A percentile compares a stretch with the other conserved stretches of the same genome.
Evolutionary conservation across 2,329 filamentous ascomycete genomes (phyloP).

Genomic region (Trichoderma atrobrunneum): DNA sequence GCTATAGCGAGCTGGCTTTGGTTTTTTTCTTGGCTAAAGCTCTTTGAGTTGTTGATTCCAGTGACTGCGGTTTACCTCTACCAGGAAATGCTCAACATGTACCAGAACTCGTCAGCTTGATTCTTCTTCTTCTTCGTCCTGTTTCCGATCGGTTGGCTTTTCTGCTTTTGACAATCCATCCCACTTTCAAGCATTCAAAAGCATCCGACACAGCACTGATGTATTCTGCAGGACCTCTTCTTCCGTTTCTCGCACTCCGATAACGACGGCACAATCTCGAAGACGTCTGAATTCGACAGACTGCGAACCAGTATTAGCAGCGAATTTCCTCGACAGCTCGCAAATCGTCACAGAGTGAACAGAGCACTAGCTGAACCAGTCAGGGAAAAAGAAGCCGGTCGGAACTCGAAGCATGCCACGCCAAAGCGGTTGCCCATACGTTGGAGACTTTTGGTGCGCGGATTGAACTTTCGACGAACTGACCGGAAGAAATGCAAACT

Average conservation of each 20-base stretch:
- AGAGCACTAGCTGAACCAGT: not conserved
- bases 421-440: fast-evolving
- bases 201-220: not conserved
- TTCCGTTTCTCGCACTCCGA: not conserved
- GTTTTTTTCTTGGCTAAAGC: not conserved
- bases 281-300: not conserved
- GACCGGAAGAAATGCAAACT: fast-evolving
- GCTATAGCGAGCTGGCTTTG: not conserved
- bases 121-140: not conserved
- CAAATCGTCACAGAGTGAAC: not conserved
- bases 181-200: not conserved
- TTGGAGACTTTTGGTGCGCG: not conserved
- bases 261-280: not conserved
- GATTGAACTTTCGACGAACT: not conserved
- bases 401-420: not conserved
- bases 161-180: not conserved
- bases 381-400: not conserved
- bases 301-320: not conserved
- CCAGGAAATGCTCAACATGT: not conserved
- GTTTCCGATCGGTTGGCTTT: not conserved
- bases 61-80: not conserved
- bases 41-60: not conserved
- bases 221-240: not conserved
- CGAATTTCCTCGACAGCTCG: too few relatives aligned
- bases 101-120: not conserved